Base-by-base conservation (phyloP, 306 rosid species). In the Echinosophora koreensis region DNA sequence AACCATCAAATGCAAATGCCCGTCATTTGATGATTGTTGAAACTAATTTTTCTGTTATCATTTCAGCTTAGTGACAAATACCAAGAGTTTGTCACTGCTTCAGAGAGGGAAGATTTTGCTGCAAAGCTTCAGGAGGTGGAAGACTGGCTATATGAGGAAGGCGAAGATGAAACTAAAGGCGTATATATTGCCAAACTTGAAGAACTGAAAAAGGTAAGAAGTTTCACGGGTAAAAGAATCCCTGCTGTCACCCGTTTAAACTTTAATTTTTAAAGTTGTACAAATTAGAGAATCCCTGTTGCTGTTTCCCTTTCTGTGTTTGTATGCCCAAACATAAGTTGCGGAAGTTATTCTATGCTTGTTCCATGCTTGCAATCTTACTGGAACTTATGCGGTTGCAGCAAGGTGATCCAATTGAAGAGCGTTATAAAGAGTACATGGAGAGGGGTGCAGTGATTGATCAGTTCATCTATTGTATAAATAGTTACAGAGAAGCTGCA, bases 161-260 rank as follows among this genome's bases (percentile, higher is more conserved):
- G 99, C 12, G 99, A 95, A 76, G 99, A 95, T 62, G 99, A 95
- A 76, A 90, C 97, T n/a, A 95, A 95, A 77, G 99, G 97, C 13
- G 97, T 95, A 35, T 95, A 92, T 58, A 56, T 88, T 67, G 90
- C 97, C 64, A 95, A 95, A 78, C 97, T 92, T 7, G 97, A 95
- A 81, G 99, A 95, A 73, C 92, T 95, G 1, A 89, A 89, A 83
- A 95, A 90, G 93, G 97, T 92, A 74, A 66, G 70, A 34, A 32
- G 37, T 30, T 54, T 35, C 8, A 6, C 5, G 15, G 30, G 54
- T 15, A 7, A 27, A 32, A 64, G 6, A 1, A 22, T 46, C 9
- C 8, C 28, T 30, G 37, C 16, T 12, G 3, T 35, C 5, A 35
- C 5, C 38, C 22, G 22, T 22, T 22, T 22, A 22, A 22, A 22